phyloP scores from a whole-genome alignment of 1,284 basidiomycete species.

The Boletus semigastroideus region DNA sequence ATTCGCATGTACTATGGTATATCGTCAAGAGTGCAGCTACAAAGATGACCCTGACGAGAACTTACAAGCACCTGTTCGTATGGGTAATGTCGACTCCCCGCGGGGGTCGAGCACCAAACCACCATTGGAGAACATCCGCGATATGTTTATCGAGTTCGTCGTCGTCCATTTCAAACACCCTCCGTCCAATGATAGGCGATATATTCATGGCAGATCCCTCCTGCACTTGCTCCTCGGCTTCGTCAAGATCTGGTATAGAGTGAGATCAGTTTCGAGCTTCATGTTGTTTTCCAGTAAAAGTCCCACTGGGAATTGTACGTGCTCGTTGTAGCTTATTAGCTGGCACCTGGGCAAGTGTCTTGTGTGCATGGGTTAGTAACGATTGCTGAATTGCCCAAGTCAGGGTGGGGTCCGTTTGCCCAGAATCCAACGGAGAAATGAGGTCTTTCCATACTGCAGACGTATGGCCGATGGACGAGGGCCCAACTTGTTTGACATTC shows the following conservation, averaged over 20 bases:
- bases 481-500: constrained; percentile 10
- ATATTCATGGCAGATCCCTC: constrained; percentile 17
- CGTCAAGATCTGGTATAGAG: not conserved
- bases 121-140: constrained; percentile 62
- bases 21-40: constrained; percentile 6
- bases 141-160: constrained; percentile 58
- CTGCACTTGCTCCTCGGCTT: not conserved
- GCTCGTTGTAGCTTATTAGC: not conserved
- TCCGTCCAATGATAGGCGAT: constrained; percentile 64
- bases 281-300: not conserved
- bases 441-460: constrained; percentile 15
- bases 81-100: constrained; percentile 65
- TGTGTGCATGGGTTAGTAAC: constrained; percentile 14
- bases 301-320: constrained; percentile 10
- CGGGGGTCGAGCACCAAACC: constrained; percentile 68
- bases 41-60: constrained; percentile 17
- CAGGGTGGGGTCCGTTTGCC: constrained; percentile 10
- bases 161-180: constrained; percentile 59
- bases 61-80: constrained; percentile 68
- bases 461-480: constrained; percentile 4
- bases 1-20: constrained; percentile 72
- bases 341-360: not conserved
- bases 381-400: constrained; percentile 25
- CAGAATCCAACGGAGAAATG: constrained; percentile 2
- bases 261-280: no score